Base-by-base conservation (phyloP, 108 stramenopile genomes). In the Nitzschia sp. region DNA sequence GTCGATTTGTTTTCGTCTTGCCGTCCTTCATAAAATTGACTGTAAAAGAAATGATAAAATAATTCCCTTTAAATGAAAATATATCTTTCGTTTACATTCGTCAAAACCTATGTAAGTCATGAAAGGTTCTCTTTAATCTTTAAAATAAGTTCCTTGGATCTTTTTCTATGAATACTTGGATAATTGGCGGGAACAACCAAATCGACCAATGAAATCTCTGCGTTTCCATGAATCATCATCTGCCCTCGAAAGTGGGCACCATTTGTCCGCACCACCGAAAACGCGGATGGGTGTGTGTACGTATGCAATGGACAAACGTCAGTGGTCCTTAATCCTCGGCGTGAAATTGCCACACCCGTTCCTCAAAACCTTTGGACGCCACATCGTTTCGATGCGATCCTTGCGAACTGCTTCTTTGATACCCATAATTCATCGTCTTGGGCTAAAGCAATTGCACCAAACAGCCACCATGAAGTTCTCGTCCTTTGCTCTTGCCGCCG, bases 401-500 rank as follows among this genome's bases (percentile, higher is more conserved):
- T 51, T 51, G 49, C 13, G 49, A 23, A n/a, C 4, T n/a, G n/a
- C n/a, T 19, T 17, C 21, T 51, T 9, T 19, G 21, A 17, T 4
- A 19, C 49, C 8, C 49, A 51, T 19, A 51, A 51, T 51, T 51
- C 56, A 57, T 24, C 26, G 56, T 32, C 31, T 31, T 3, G 31
- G 56, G 56, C 31, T 32, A 46, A 46, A 42, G 0, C 38, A 45
- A 34, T 26, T 2, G 61, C 61, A 45, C 19, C 11, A 45, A 36
- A 62, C 19, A 42, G 35, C 56, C 46, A 89, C 76, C 48, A 92
- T 92, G 91, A 92, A 92, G 75, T 92, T 92, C 81, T 89, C 91
- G 58, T 81, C 75, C 61, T 67, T 86, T 49, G 88, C 88, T 68
- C 62, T 92, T 75, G 86, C 86, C 74, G 84, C 77, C 59, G 77